Evolutionary conservation across 805 yeast species (phyloP).

Genomic region (Wickerhamiella brachini): DNA sequence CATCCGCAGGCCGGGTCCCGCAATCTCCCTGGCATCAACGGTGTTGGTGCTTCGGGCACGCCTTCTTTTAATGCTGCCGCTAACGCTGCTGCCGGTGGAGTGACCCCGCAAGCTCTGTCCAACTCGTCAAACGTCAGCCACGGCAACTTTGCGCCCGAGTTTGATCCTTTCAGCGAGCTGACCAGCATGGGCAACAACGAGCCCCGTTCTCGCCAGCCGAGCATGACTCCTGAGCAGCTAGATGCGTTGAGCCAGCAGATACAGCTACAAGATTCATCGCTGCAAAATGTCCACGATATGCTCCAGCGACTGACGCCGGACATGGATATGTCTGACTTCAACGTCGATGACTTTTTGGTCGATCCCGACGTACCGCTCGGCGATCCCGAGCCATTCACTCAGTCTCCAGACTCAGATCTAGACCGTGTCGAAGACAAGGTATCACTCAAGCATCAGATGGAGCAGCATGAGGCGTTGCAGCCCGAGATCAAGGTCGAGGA

Average conservation of each 20-base stretch:
- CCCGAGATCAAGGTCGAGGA: not conserved
- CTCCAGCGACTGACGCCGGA: slow-evolving; percentile 6
- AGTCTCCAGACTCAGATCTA: not conserved
- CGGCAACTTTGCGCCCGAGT: not conserved
- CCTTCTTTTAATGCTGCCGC: not conserved
- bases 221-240: not conserved
- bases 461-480: not conserved
- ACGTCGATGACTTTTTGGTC: slow-evolving; percentile 17
- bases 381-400: not conserved
- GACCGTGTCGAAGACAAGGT: not conserved
- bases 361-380: slow-evolving; percentile 2
- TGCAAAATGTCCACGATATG: slow-evolving; percentile 14
- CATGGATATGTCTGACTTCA: slow-evolving; percentile 9
- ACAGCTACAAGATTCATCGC: slow-evolving; percentile 6
- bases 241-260: slow-evolving; percentile 1
- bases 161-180: not conserved
- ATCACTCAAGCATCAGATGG: not conserved
- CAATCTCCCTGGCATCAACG: no score
- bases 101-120: not conserved
- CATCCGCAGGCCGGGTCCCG: not conserved
- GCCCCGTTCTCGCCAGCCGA: not conserved
- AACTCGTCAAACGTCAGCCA: not conserved
- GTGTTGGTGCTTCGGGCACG: not conserved
- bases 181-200: not conserved
- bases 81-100: slow-evolving; percentile 3